phyloP scores from a whole-genome alignment of 805 yeast species.

The Jamesozyma lodderae region DNA sequence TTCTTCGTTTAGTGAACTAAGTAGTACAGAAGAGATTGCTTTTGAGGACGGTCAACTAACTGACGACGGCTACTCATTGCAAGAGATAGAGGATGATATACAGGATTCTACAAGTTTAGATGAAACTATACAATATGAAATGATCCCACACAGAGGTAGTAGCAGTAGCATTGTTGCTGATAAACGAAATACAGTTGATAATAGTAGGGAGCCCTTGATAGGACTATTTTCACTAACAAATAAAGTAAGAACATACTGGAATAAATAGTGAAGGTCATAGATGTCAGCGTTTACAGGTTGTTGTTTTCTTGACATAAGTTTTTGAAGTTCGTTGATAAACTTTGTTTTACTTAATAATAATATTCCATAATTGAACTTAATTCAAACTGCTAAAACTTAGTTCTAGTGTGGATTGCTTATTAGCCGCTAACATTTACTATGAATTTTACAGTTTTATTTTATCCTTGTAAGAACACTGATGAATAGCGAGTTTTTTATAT shows the following conservation, averaged over 20 bases:
- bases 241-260: conserved; percentile 20
- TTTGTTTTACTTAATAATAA: too few relatives aligned
- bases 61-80: neutral
- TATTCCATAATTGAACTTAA: too few relatives aligned
- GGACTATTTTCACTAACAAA: conserved; percentile 17
- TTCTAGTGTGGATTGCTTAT: too few relatives aligned
- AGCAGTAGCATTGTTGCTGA: neutral
- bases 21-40: conserved; percentile 24
- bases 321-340: too few relatives aligned
- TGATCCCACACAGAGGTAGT: neutral
- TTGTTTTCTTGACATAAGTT: too few relatives aligned
- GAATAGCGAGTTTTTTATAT: too few relatives aligned
- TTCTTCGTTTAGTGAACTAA: conserved; percentile 24
- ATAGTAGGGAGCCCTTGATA: conserved; percentile 8
- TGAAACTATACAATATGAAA: conserved; percentile 3
- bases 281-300: too few relatives aligned
- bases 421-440: too few relatives aligned
- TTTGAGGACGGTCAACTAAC: neutral
- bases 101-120: neutral
- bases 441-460: too few relatives aligned
- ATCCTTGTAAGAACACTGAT: too few relatives aligned
- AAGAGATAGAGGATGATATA: neutral
- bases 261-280: too few relatives aligned
- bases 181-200: neutral
- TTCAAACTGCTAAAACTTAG: too few relatives aligned